Conservation (phyloP, 2,329 filamentous ascomycete species). For the Colletotrichum tamarilloi region DNA sequence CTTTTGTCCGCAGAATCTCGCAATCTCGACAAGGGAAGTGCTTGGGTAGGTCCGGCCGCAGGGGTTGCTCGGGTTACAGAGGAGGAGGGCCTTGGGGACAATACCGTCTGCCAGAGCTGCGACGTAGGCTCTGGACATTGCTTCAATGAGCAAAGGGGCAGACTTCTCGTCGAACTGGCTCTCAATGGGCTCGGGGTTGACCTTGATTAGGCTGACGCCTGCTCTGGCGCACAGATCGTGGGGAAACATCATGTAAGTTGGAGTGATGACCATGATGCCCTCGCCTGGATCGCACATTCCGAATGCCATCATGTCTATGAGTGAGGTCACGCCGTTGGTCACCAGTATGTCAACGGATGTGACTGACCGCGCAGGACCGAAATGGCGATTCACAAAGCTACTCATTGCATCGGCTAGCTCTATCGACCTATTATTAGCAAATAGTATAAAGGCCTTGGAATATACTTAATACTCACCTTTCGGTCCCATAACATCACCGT, state of each 20-base stretch:
- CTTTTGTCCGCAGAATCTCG: conserved; percentile 3
- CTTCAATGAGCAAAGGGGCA: not conserved
- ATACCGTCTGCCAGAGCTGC: not conserved
- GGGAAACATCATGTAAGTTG: conserved; percentile 19
- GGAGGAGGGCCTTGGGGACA: not conserved
- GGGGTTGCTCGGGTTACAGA: conserved; percentile 23
- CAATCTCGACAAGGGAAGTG: not conserved
- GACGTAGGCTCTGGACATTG: not conserved
- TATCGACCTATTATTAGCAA: not conserved
- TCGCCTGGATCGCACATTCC: conserved; percentile 18
- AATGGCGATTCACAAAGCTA: conserved; percentile 4
- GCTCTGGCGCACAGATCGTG: conserved; percentile 3
- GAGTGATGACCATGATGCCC: conserved; percentile 9
- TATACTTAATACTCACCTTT: not conserved
- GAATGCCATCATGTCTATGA: conserved; percentile 19
- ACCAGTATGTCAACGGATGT: not conserved
- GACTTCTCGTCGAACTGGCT: not conserved
- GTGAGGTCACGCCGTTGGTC: conserved; percentile 7
- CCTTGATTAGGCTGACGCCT: not conserved
- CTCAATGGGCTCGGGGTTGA: not conserved
- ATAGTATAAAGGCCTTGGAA: not conserved
- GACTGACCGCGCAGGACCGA: not conserved
- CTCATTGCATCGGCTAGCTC: not conserved
- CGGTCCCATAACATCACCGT: conserved; percentile 8
- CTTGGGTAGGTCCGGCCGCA: conserved; percentile 7